Conservation (phyloP, 2,329 filamentous ascomycete genomes). For the Hymenoscyphus infarciens region DNA sequence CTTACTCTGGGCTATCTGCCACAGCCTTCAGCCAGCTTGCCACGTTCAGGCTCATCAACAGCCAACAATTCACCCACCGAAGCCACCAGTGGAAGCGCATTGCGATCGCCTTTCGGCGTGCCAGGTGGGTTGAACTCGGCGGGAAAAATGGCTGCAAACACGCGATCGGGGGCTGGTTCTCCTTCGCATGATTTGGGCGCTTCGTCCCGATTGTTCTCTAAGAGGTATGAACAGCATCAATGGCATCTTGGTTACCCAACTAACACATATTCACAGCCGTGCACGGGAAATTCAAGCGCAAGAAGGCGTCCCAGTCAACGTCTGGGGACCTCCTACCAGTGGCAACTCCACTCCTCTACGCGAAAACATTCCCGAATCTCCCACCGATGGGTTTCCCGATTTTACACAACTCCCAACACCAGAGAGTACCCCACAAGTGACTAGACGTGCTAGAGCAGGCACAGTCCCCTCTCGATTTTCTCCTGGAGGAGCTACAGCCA, state of each 20-base stretch:
- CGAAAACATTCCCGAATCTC: conserved; percentile 96
- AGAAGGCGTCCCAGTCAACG: conserved; percentile 74
- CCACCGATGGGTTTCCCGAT: conserved; percentile 92
- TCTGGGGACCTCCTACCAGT: conserved; percentile 94
- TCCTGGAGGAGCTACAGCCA: conserved; percentile 63
- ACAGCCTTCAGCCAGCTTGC: conserved; percentile 38
- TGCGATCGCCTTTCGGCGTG: conserved; percentile 71
- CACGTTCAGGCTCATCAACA: conserved; percentile 69
- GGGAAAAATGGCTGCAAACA: conserved; percentile 55
- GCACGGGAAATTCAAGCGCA: conserved; percentile 96
- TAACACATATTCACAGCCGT: conserved; percentile 44
- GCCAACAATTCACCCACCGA: conserved; percentile 79
- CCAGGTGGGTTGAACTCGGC: conserved; percentile 58
- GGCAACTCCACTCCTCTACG: conserved; percentile 94
- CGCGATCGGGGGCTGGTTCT: conserved; percentile 86
- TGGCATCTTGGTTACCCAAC: conserved; percentile 1
- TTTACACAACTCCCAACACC: conserved; percentile 70
- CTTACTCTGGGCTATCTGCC: conserved; percentile 76
- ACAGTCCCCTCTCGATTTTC: conserved; percentile 96
- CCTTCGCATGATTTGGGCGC: conserved; percentile 82
- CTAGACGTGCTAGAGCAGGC: conserved; percentile 79
- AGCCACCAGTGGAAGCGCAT: conserved; percentile 55
- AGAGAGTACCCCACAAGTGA: conserved; percentile 60
- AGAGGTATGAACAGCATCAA: conserved; percentile 63
- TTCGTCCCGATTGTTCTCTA: conserved; percentile 73